Conservation (phyloP, 2,329 filamentous ascomycete genomes). For the Periglandula ipomoeae region DNA sequence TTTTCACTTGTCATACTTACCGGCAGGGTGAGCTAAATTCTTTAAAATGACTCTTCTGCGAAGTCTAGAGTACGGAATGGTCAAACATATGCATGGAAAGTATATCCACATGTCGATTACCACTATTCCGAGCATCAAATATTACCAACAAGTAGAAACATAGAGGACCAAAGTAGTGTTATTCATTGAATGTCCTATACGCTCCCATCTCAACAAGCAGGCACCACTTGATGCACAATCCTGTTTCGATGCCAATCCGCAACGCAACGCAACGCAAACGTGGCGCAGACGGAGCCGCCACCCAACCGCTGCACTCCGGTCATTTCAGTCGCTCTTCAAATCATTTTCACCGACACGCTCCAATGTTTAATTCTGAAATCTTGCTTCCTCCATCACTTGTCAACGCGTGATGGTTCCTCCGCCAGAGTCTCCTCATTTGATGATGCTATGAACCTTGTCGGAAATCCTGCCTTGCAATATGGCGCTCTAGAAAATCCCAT, state of each 20-base stretch:
- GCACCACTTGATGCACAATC: slow-evolving; percentile 8
- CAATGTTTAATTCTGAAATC: not conserved
- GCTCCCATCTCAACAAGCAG: slow-evolving; percentile 6
- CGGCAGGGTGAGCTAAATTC: too few species aligned
- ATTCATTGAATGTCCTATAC: not conserved
- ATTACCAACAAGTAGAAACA: not conserved
- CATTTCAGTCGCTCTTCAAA: not conserved
- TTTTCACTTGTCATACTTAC: too few species aligned
- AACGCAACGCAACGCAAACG: not conserved
- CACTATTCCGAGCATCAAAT: too few species aligned
- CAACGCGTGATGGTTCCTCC: not conserved
- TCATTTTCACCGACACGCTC: slow-evolving; percentile 4
- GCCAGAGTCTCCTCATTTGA: slow-evolving; percentile 1
- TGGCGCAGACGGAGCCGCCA: not conserved
- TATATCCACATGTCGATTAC: too few species aligned
- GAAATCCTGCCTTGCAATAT: not conserved
- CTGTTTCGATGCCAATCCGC: slow-evolving; percentile 4
- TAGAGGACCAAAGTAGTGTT: slow-evolving; percentile 1
- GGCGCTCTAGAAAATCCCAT: slow-evolving; percentile 13
- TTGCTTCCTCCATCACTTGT: not conserved
- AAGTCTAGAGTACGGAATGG: too few species aligned
- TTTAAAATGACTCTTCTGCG: too few species aligned
- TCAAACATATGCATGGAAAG: too few species aligned
- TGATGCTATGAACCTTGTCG: not conserved
- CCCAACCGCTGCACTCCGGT: not conserved